Evolutionary conservation across 352 stramenopile species (phyloP).

Genomic region (Globisporangium canariense): DNA sequence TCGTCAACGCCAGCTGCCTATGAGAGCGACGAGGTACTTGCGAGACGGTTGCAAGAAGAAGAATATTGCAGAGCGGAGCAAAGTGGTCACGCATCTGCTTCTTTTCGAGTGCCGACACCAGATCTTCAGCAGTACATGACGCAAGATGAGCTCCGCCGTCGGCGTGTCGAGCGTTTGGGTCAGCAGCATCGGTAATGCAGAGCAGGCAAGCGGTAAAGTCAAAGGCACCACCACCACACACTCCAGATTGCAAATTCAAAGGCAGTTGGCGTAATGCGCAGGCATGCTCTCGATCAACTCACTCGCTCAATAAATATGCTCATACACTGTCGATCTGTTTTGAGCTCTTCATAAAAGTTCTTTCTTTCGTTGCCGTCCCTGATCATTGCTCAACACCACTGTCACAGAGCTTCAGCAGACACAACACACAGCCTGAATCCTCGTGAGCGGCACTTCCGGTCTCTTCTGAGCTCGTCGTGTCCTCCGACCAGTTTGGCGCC

Average conservation of each 20-base stretch:
- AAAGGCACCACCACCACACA: too few relatives aligned
- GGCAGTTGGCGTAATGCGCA: too few relatives aligned
- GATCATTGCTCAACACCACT: background rate
- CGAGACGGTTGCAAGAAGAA: slow-evolving; percentile 26
- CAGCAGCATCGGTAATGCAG: background rate
- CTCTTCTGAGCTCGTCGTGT: background rate
- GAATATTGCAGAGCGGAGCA: slow-evolving; percentile 15
- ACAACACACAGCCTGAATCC: slow-evolving; percentile 22
- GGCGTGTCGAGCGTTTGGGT: slow-evolving; percentile 24
- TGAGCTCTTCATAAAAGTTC: too few relatives aligned
- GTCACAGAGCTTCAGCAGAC: slow-evolving; percentile 30
- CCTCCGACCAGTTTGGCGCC: background rate
- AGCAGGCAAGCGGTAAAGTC: background rate
- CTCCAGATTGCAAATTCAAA: too few relatives aligned
- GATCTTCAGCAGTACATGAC: slow-evolving; percentile 12
- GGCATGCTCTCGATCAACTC: background rate
- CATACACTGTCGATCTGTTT: background rate
- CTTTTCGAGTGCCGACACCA: background rate
- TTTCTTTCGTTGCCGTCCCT: background rate
- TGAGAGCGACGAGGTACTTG: slow-evolving; percentile 21
- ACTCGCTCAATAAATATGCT: background rate
- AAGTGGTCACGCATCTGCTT: background rate
- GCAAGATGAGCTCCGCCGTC: slow-evolving; percentile 27
- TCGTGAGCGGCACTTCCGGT: background rate
- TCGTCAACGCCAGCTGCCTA: background rate